These are phyloP conservation scores for Conoideocrella luteorostrata DNA, from an alignment of 2,329 filamentous ascomycete genomes.

Conservation along the genomic window DNA sequence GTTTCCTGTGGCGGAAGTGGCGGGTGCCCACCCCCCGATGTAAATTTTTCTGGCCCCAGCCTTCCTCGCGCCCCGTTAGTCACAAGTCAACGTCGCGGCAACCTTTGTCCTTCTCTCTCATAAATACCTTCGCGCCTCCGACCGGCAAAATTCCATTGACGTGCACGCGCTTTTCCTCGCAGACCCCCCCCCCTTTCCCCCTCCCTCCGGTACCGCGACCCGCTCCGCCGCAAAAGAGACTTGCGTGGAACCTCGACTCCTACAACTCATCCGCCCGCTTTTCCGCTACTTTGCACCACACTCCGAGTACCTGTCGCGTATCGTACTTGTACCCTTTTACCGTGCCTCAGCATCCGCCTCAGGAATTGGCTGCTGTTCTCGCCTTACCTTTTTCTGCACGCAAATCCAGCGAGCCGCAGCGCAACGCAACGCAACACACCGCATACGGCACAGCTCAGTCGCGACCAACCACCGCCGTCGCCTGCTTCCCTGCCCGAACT, in stretches of 20 bases:
- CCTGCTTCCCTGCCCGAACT: slow-evolving; percentile 1
- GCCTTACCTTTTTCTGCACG: slow-evolving; percentile 1
- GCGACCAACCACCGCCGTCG: slow-evolving; percentile 11
- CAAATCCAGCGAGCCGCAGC: not conserved
- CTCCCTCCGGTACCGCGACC: slow-evolving; percentile 11
- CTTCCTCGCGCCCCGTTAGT: slow-evolving; percentile 30
- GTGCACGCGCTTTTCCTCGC: slow-evolving; percentile 40
- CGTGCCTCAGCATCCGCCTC: not conserved
- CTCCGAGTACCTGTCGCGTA: slow-evolving; percentile 4
- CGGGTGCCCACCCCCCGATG: slow-evolving; percentile 21
- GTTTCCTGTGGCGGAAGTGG: slow-evolving; percentile 6
- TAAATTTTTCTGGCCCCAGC: slow-evolving; percentile 28
- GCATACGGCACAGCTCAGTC: slow-evolving; percentile 9
- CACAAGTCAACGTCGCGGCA: slow-evolving; percentile 28
- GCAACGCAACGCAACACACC: slow-evolving; percentile 1
- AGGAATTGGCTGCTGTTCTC: slow-evolving; percentile 1
- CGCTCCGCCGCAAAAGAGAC: slow-evolving; percentile 16
- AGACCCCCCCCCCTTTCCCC: slow-evolving; percentile 29
- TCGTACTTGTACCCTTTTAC: slow-evolving; percentile 1
- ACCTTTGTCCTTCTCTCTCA: slow-evolving; percentile 33
- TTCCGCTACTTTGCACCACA: not conserved
- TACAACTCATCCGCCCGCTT: not conserved
- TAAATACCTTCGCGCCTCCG: slow-evolving; percentile 41
- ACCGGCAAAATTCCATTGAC: slow-evolving; percentile 37
- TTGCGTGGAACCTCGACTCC: slow-evolving; percentile 9